phyloP scores from a whole-genome alignment of 164 flowering plant species.

The Nymphaea thermarum region DNA sequence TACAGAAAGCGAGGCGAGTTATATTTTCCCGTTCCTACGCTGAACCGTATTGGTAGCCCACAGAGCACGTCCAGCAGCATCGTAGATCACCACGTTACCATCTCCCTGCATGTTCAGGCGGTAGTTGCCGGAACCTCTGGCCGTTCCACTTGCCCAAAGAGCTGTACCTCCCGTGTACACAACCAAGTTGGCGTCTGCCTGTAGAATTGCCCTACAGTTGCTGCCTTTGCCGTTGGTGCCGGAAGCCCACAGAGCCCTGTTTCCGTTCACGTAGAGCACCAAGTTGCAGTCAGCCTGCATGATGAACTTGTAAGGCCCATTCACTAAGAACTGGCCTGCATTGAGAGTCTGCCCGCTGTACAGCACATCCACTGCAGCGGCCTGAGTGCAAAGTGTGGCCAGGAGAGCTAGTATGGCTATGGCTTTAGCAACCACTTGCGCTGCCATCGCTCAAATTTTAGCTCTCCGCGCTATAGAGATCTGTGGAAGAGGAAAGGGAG shows the following conservation, averaged over 20 bases:
- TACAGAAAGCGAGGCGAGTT: no score
- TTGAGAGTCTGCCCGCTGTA: slow-evolving; percentile 13
- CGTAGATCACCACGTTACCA: slow-evolving; percentile 21
- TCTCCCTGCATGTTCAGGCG: slow-evolving; percentile 17
- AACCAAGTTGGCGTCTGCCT: slow-evolving; percentile 11
- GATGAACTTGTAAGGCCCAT: slow-evolving; percentile 13
- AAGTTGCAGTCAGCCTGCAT: slow-evolving; percentile 15
- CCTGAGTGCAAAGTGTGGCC: background rate
- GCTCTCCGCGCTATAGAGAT: background rate
- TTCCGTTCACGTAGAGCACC: slow-evolving; percentile 11
- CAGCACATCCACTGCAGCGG: slow-evolving; percentile 8
- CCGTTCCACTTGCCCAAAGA: slow-evolving; percentile 12
- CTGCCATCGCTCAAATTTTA: background rate
- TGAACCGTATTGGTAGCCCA: slow-evolving; percentile 22
- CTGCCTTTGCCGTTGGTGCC: slow-evolving; percentile 10
- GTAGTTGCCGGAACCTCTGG: slow-evolving; percentile 12
- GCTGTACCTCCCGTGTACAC: slow-evolving; percentile 4
- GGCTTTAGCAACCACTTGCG: background rate
- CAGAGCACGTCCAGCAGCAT: slow-evolving; percentile 8
- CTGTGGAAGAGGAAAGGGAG: no score
- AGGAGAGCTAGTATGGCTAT: background rate
- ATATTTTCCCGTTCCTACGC: background rate
- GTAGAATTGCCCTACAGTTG: slow-evolving; percentile 10
- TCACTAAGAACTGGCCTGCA: slow-evolving; percentile 9
- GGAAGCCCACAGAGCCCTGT: slow-evolving; percentile 11